Evolutionary conservation across 805 yeast genomes (phyloP).

Genomic region (Ogataea siamensis): DNA sequence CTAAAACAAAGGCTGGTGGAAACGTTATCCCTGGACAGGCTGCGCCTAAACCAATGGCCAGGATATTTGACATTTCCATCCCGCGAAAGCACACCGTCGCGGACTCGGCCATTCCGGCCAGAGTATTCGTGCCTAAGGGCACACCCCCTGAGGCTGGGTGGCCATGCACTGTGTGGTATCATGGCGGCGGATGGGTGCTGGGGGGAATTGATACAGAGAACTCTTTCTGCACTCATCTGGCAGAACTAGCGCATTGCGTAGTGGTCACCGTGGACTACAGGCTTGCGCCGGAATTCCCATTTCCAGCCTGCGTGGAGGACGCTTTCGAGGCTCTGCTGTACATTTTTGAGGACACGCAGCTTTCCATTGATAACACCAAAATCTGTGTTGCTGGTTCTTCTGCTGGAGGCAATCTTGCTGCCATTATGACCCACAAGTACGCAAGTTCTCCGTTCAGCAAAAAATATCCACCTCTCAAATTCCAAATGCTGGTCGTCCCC

Average conservation of each 20-base stretch:
- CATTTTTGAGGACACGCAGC: constrained; percentile 28
- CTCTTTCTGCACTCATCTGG: constrained; percentile 41
- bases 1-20: constrained; percentile 22
- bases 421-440: constrained; percentile 34
- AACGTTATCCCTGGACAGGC: constrained; percentile 32
- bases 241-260: constrained; percentile 35
- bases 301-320: constrained; percentile 48
- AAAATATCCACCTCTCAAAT: constrained; percentile 35
- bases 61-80: constrained; percentile 20
- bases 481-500: constrained; percentile 44
- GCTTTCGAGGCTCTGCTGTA: constrained; percentile 38
- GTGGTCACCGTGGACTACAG: constrained; percentile 48
- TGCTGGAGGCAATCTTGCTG: constrained; percentile 43
- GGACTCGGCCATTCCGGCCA: constrained; percentile 24
- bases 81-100: constrained; percentile 29
- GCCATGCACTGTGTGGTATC: constrained; percentile 35
- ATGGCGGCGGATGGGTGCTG: constrained; percentile 38
- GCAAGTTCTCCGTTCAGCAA: constrained; percentile 27
- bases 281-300: constrained; percentile 49
- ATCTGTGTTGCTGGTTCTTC: constrained; percentile 46
- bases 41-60: constrained; percentile 23
- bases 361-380: constrained; percentile 33
- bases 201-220: constrained; percentile 36
- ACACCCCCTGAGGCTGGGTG: constrained; percentile 24
- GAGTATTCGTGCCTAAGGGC: constrained; percentile 32